Percentiles rank a stretch among this genome's conserved stretches.
phyloP scores from a whole-genome alignment of 1,284 basidiomycete genomes.

The Heliocybe sulcata region DNA sequence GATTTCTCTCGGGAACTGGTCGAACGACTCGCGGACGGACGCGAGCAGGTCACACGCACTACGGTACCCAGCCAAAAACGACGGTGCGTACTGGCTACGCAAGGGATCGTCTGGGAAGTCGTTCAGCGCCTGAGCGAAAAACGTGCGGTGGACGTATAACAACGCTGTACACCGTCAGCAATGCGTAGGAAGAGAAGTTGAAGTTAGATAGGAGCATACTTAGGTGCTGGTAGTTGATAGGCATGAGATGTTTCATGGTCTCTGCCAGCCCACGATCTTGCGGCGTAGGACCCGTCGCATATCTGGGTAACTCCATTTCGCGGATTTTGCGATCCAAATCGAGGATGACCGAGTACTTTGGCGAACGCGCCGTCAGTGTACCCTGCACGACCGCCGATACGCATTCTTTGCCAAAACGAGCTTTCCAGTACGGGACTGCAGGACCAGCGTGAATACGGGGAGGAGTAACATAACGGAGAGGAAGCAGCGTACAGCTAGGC shows the following conservation, averaged over 20 bases:
- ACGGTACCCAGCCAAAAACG: conserved; percentile 30
- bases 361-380: conserved; percentile 57
- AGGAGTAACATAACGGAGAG: conserved; percentile 4
- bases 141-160: conserved; percentile 29
- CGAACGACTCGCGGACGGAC: conserved; percentile 26
- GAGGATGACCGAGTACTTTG: conserved; percentile 60
- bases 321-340: conserved; percentile 66
- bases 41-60: conserved; percentile 23
- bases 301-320: conserved; percentile 49
- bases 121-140: conserved; percentile 31
- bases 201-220: conserved; percentile 18
- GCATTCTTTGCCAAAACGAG: conserved; percentile 57
- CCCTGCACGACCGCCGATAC: conserved; percentile 56
- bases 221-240: conserved; percentile 28
- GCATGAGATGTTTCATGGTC: conserved; percentile 36
- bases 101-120: conserved; percentile 31
- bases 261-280: conserved; percentile 15
- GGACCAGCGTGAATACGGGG: background rate
- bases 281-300: conserved; percentile 16
- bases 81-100: conserved; percentile 30
- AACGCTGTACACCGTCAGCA: conserved; percentile 17
- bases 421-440: conserved; percentile 52
- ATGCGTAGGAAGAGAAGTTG: background rate
- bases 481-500: conserved; percentile 30
- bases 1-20: conserved; percentile 12